Evolutionary conservation across 1,284 basidiomycete species (phyloP).

Genomic region (Rhodotorula sp.): DNA sequence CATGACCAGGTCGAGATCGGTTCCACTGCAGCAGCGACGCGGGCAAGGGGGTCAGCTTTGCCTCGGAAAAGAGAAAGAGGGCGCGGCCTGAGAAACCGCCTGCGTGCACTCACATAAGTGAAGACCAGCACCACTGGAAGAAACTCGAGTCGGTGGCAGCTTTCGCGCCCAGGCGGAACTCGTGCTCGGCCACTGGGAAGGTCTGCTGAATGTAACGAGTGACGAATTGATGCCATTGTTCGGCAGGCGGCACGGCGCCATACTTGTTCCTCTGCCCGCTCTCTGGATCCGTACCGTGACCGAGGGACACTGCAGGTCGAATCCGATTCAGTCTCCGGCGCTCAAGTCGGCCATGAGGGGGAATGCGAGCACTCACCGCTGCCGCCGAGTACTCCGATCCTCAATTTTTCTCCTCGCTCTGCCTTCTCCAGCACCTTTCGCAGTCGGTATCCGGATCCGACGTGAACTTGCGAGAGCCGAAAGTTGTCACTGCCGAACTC

Average conservation of each 20-base stretch:
- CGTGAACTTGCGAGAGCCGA: slow-evolving; percentile 15
- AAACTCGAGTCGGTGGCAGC: slow-evolving; percentile 18
- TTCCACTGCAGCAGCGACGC: background rate
- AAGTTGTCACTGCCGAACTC: slow-evolving; percentile 17
- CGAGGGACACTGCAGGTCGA: slow-evolving; percentile 1
- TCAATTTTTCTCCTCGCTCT: slow-evolving; percentile 5
- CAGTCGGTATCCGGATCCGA: slow-evolving; percentile 9
- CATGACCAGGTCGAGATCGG: slow-evolving; percentile 15
- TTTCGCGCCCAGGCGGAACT: slow-evolving; percentile 13
- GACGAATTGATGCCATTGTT: slow-evolving; percentile 13
- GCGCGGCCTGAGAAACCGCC: background rate
- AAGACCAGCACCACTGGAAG: slow-evolving; percentile 22
- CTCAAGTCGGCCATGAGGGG: no score
- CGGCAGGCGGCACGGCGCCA: slow-evolving; percentile 2
- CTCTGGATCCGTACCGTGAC: slow-evolving; percentile 4
- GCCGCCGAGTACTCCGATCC: slow-evolving; percentile 19
- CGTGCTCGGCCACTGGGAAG: background rate
- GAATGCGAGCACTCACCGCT: slow-evolving; percentile 5
- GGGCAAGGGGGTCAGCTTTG: background rate
- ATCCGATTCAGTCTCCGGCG: background rate
- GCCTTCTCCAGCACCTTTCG: slow-evolving; percentile 9
- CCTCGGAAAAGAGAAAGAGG: background rate
- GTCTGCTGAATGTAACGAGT: background rate
- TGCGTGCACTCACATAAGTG: background rate
- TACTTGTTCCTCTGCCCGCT: slow-evolving; percentile 8